Evolutionary conservation across 345 rosid species (phyloP).

Genomic region (Aethionema arabicum): DNA sequence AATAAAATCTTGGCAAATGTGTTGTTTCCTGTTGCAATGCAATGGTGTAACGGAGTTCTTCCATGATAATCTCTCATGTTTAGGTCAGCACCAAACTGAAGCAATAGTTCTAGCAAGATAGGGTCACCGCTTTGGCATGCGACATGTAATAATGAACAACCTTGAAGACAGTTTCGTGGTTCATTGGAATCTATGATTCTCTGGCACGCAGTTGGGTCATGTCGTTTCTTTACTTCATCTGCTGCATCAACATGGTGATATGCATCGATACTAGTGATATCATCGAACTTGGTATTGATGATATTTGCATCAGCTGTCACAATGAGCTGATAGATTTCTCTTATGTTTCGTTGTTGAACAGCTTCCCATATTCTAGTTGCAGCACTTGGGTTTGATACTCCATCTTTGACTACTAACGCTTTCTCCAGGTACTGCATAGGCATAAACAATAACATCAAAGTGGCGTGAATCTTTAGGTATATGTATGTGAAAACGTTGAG

Average conservation of each 20-base stretch:
- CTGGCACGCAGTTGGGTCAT: constrained; percentile 59
- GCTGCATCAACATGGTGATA: constrained; percentile 43
- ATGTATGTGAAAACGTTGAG: not conserved
- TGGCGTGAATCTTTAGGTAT: not conserved
- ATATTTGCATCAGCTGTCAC: constrained; percentile 51
- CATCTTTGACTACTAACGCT: constrained; percentile 48
- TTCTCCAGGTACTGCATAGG: constrained; percentile 68
- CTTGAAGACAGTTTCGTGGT: constrained; percentile 66
- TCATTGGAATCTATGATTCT: constrained; percentile 57
- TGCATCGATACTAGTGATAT: constrained; percentile 38
- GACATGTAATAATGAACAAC: constrained; percentile 77
- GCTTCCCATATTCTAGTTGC: constrained; percentile 64
- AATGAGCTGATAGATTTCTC: constrained; percentile 65
- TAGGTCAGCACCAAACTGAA: constrained; percentile 76
- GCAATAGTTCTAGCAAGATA: constrained; percentile 70
- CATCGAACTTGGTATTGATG: constrained; percentile 59
- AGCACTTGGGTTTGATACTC: constrained; percentile 30
- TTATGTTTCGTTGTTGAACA: constrained; percentile 57
- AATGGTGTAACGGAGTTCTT: constrained; percentile 83
- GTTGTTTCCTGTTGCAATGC: constrained; percentile 58
- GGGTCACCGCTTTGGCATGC: constrained; percentile 61
- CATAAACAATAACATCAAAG: constrained; percentile 22
- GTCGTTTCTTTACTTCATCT: constrained; percentile 32
- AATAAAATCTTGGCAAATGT: constrained; percentile 68
- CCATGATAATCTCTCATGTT: constrained; percentile 70